These are phyloP conservation scores for Diatrype stigma DNA, from an alignment of 2,329 filamentous ascomycete species.

Conservation along the genomic window DNA sequence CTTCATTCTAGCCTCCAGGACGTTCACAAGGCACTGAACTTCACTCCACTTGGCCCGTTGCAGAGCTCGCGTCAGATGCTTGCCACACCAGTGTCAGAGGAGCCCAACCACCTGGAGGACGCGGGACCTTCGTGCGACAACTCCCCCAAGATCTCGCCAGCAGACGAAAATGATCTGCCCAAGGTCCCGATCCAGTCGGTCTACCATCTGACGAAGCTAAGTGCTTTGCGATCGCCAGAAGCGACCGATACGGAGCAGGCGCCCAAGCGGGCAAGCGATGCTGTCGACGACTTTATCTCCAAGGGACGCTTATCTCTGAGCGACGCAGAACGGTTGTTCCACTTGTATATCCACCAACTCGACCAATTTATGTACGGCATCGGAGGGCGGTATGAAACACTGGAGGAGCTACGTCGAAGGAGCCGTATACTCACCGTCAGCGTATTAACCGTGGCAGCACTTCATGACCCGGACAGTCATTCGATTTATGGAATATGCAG, in stretches of 20 bases:
- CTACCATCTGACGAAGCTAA: conserved; percentile 34
- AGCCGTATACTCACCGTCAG: conserved; percentile 49
- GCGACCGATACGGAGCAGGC: conserved; percentile 5
- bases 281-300: conserved; percentile 37
- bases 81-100: conserved; percentile 10
- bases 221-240: conserved; percentile 32
- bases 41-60: conserved; percentile 11
- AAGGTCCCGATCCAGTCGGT: conserved; percentile 36
- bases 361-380: conserved; percentile 49
- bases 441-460: conserved; percentile 47
- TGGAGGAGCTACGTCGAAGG: conserved; percentile 48
- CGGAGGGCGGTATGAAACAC: conserved; percentile 43
- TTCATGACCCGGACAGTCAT: conserved; percentile 20
- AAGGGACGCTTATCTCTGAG: conserved; percentile 39
- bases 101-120: conserved; percentile 5
- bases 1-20: conserved; percentile 15
- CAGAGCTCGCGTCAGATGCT: conserved; percentile 10
- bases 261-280: neutral
- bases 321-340: conserved; percentile 48
- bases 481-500: conserved; percentile 15
- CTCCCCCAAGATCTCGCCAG: conserved; percentile 18
- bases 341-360: conserved; percentile 45
- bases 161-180: conserved; percentile 31
- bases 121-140: conserved; percentile 20
- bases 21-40: conserved; percentile 12